Evolutionary conservation across 495 filamentous ascomycete genomes (phyloP), one percentile per base, ranked within the genome.

Genomic region (Tirmania nivea): DNA sequence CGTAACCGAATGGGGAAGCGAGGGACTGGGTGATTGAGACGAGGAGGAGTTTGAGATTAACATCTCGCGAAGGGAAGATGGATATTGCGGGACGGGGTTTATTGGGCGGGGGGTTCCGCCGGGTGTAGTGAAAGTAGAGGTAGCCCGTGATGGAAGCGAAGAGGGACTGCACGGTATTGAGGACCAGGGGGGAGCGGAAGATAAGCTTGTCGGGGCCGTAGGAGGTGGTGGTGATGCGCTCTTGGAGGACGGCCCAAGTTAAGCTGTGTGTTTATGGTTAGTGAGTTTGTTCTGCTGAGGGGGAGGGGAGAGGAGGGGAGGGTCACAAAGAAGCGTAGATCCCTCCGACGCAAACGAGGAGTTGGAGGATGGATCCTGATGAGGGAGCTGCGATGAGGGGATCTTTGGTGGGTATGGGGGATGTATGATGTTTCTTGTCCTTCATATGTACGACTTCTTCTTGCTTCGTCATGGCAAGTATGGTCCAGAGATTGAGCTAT

Each of bases 261-360:
- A 97, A 73, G 67, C 90, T 95, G 53, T n/a, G 10, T 5, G 34
- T 14, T 37, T 42, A 48, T 34, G 10, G 52, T 35, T 51, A 10
- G 42, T 14, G n/a, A n/a, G 58, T 17, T 35, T 31, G 34, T 34
- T 52, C 45, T 14, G 50, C 20, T 16, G 52, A n/a, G 34, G n/a
- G 36, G 37, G 9, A 35, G 35, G 48, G 35, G 37, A 31, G n/a
- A 45, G 34, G 34, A 21, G 49, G 17, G 49, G 37, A 48, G 69
- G 81, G n/a, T 62, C 77, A 95, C 90, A 97, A 97, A 45, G 86
- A 89, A 36, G 78, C 83, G 64, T 96, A 97, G 57, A 97, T 97
- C 50, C 90, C 90, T 19, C 80, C 81, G 20, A 94, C 84, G 61
- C 87, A 92, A 54, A 93, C 76, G 48, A 84, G 66, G 50, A 97